Evolutionary conservation across 768 basidiomycete species (phyloP), one percentile per base, ranked within the genome.

Genomic region (Hydnum rufescens): DNA sequence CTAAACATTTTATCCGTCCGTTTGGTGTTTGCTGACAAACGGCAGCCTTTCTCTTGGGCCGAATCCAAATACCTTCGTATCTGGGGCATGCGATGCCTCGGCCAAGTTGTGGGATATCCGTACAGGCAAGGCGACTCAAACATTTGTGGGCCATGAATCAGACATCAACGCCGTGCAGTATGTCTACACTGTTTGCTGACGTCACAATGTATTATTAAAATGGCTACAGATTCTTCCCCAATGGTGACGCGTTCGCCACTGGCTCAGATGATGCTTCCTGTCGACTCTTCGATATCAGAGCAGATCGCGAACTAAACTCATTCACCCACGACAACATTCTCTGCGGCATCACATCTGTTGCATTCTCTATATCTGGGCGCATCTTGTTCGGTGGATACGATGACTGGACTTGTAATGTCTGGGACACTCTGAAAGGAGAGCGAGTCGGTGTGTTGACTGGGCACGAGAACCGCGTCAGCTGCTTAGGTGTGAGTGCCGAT

Each of bases 371-470:
- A 59, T 96, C 92, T 26, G 93, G 93, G 32, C 84, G 93, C 55
- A 87, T 99, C 60, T 73, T 99, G 34, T 99, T 99, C 59, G 93
- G 95, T 58, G 93, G 93, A 39, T 99, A 99, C 64, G 93, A 99
- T 66, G 93, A 99, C 64, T 97, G 95, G 86, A 97, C 95, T 59
- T 92, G 89, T 72, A 99, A 99, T 64, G 93, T 97, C 50, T 99
- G 93, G 93, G 93, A 99, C 64, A 96, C 92, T 28, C 73, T 99
- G 62, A 95, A 93, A 67, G 95, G 95, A 52, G 93, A 97, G 66
- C 84, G 93, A 53, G 90, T 99, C 36, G 93, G 93, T 53, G 95
- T 99, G 51, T 68, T 99, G 56, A 88, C 90, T 32, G 93, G 95
- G 18, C 93, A 99, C 62, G 93, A 99, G 73, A 99, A 99, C 71